Base-by-base conservation (phyloP, 2,329 filamentous ascomycete species). In the Microcyclospora pomicola region DNA sequence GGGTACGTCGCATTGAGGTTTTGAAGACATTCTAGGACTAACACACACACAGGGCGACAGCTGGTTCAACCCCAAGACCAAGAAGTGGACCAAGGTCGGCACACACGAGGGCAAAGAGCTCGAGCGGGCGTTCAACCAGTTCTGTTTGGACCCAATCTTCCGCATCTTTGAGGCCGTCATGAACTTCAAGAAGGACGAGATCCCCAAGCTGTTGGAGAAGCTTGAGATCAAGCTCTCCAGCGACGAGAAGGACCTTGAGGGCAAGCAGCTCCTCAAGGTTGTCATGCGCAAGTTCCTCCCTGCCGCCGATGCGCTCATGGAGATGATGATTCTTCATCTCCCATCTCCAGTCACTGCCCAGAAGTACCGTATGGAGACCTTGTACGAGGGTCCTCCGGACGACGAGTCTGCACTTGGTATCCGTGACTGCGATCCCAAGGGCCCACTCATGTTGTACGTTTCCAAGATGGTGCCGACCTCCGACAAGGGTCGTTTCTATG, bases 401-500 rank as follows among this genome's bases (percentile, higher is more conserved):
- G 91, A 98, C 59, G 81, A 85, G 67, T 79, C 80, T 57, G 87
- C 82, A 72, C 82, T 94, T 64, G 86, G 80, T 77, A 95, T 98
- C 77, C 87, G 87, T 59, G 86, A 96, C 76, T 96, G 91, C 67
- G 85, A 98, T 67, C 75, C 88, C 68, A 93, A 94, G 75, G 91
- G 77, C 66, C 84, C 88, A 59, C 91, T 98, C 69, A 98, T 98
- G 91, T 76, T 96, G 55, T 98, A 98, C 82, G 87, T 98, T 67
- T 98, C 91, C 68, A 98, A 98, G 85, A 98, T 98, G 91, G 91
- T 98, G 62, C 91, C 91, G 60, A 98, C 91, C 56, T 92, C 86
- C 59, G 91, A 98, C 64, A 96, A 95, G 82, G 91, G 91, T 69
- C 88, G 91, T 72, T 98, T 98, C 85, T 98, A 95, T 73, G 91